These are phyloP conservation scores for Rosa multiflora DNA, from an alignment of 306 rosid genomes.

Conservation along the genomic window DNA sequence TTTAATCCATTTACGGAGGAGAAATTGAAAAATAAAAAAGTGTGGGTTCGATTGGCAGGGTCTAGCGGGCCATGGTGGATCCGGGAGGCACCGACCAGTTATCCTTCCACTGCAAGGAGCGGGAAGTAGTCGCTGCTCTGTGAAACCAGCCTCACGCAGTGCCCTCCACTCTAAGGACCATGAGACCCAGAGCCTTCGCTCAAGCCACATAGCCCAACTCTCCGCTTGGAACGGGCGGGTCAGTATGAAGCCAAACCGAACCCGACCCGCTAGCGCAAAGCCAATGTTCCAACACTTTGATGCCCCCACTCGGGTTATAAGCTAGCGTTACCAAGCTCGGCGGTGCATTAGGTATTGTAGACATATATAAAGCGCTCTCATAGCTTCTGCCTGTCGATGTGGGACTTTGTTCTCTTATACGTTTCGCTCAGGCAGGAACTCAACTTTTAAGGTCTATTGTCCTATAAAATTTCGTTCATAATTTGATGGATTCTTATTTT, in stretches of 20 bases:
- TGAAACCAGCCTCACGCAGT: conserved; percentile 3
- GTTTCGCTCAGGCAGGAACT: background rate
- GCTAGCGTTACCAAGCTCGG: background rate
- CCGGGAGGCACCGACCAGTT: background rate
- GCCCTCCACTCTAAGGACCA: background rate
- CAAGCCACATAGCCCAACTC: background rate
- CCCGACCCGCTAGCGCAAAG: background rate
- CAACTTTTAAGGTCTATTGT: background rate
- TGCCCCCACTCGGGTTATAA: background rate
- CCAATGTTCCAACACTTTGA: background rate
- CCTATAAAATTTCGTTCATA: background rate
- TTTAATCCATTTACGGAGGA: too few relatives aligned
- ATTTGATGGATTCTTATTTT: background rate
- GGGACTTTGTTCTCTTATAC: background rate
- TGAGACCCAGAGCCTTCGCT: too few relatives aligned
- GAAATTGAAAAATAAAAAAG: background rate
- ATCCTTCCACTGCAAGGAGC: conserved; percentile 5
- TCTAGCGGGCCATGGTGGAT: background rate
- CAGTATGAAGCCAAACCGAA: background rate
- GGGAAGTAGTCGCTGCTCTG: conserved; percentile 2
- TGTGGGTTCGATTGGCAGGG: background rate
- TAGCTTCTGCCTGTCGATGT: background rate
- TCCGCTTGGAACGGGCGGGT: background rate
- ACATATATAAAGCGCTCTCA: background rate
- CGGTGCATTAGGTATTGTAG: rapidly evolving